phyloP scores from a whole-genome alignment of 1,284 basidiomycete species.

The Pulveroboletus sp. region DNA sequence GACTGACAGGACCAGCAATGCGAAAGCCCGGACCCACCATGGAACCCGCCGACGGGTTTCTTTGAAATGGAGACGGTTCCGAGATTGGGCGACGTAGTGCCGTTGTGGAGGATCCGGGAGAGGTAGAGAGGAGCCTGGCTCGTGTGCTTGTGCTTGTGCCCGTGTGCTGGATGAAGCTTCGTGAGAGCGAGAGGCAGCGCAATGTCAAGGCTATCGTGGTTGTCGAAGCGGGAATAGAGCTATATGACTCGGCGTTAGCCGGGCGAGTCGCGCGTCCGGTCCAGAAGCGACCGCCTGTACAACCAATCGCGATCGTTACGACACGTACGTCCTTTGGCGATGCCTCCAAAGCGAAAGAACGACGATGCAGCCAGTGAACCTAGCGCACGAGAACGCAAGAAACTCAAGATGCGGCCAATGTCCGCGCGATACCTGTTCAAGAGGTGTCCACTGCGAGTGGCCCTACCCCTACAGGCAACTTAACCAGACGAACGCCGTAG shows the following conservation, averaged over 20 bases:
- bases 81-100: conserved; percentile 45
- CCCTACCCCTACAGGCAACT: conserved; percentile 13
- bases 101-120: conserved; percentile 42
- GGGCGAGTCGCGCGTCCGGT: conserved; percentile 7
- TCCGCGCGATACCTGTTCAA: conserved; percentile 69
- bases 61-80: conserved; percentile 59
- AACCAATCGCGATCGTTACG: too few relatives aligned
- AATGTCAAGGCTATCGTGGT: conserved; percentile 39
- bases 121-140: conserved; percentile 37
- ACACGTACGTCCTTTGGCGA: conserved; percentile 17
- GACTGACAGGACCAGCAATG: background rate
- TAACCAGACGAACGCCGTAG: conserved; percentile 18
- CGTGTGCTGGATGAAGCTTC: conserved; percentile 20
- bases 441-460: conserved; percentile 19
- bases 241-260: conserved; percentile 25
- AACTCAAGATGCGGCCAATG: conserved; percentile 52
- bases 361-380: conserved; percentile 33
- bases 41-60: conserved; percentile 82
- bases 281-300: background rate
- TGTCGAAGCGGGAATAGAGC: background rate
- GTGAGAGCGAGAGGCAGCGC: conserved; percentile 34
- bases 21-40: conserved; percentile 64
- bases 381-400: conserved; percentile 61
- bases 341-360: conserved; percentile 53
- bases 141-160: conserved; percentile 18